Evolutionary conservation across 768 basidiomycete genomes (phyloP), one percentile per base, ranked within the genome.

Genomic region (Pleurotus tuoliensis): DNA sequence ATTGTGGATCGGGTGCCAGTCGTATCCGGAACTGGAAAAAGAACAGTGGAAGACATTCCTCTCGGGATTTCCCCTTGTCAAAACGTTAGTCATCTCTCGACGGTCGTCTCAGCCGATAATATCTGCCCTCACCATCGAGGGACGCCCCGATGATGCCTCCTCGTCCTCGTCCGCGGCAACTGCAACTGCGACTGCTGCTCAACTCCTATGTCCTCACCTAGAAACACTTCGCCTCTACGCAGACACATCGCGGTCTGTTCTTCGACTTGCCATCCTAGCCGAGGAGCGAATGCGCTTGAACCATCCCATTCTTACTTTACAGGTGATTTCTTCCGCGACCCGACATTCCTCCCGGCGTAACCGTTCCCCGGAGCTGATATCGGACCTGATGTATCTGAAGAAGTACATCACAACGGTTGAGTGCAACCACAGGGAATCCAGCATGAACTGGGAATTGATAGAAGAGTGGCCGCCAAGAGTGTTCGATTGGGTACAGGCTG

Each of bases 181-280:
- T 34, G 30, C 11, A 34, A 34, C 30, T 34, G 30, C 30, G 4
- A 34, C 30, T 34, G 30, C 30, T 3, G 11, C 30, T 34, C 30
- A 34, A 11, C 24, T 53, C 16, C 51, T 53, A 12, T 53, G 51
- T 27, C 51, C 51, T n/a, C 15, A 40, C 16, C 51, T 53, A n/a
- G 20, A 18, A 18, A 53, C 51, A 6, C 51, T 53, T 13, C 39
- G 51, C 11, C 51, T 53, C 6, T 53, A 53, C 51, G 37, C 51
- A 53, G 51, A 53, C 24, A 53, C 51, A 4, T 53, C 51, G 3
- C 51, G 51, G n/a, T 53, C 51, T 20, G 51, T 53, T n/a, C 39
- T 53, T 7, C 39, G 51, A 7, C 51, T 53, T 24, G 16, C 39
- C 16, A 53, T 53, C 22, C 39, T 53, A 2, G 18, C 51, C 16